Base-by-base conservation (phyloP, 768 basidiomycete genomes). In the Kondoa subrosea region DNA sequence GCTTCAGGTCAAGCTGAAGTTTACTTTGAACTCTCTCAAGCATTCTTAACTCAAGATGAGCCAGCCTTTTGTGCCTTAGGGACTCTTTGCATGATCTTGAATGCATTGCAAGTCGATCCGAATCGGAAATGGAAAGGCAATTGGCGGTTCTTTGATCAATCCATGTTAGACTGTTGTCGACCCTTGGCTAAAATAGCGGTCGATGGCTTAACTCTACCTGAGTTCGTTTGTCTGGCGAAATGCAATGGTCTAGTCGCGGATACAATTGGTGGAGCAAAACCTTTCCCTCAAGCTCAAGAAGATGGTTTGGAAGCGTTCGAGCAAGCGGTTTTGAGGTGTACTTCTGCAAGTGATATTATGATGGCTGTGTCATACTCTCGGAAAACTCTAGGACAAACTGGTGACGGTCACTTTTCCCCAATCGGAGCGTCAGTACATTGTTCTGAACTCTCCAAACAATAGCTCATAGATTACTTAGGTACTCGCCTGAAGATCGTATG, bases 81-180 rank as follows among this genome's bases (percentile, higher is more conserved):
- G 1, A 73, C 72, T 0, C 70, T 74, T 12, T 68, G 67, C 14
- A 73, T 70, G 68, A 68, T 74, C 33, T 66, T 74, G 15, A 74
- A 74, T 66, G 59, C 68, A 4, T 69, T 74, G 58, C 71, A 70
- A 21, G 70, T 74, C 8, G 73, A 74, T 58, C 73, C 73, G 8
- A 68, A 68, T 12, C 64, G 72, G 2, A 40, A 68, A 31, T 72
- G 70, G 69, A 69, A 68, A n/a, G 70, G 70, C 0, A 56, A 67
- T 0, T 74, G 73, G 73, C 21, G 72, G 21, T 72, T 50, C 31
- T 72, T 65, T 40, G 66, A 63, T 25, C 69, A 68, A 27, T 34
- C 27, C 14, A 61, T 33, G 1, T 60, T 40, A 17, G 34, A 61
- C 4, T 69, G 68, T 58, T 69, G 68, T 57, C 40, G 66, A 15